Percentiles rank a stretch among this genome's conserved stretches.
Conservation (phyloP, 306 rosid genomes). For the Trichosanthes truncata region DNA sequence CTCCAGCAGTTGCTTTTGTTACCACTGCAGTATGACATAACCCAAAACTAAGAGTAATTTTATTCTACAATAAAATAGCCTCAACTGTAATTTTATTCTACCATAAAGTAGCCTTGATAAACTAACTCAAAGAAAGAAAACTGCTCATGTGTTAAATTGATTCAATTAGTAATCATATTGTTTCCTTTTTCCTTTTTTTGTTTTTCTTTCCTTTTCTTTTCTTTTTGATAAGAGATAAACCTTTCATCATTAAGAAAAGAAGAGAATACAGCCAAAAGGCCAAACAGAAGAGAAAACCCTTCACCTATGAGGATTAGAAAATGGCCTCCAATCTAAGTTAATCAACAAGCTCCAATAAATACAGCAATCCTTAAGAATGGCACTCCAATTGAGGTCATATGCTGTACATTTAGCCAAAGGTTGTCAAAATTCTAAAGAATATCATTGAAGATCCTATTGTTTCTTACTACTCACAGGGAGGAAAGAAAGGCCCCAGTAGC, state of each 20-base stretch:
- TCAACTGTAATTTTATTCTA: neutral
- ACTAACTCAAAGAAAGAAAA: neutral
- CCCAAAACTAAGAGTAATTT: neutral
- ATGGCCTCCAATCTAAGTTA: neutral
- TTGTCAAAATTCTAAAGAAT: neutral
- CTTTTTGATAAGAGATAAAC: neutral
- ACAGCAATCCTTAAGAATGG: neutral
- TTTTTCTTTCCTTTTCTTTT: neutral
- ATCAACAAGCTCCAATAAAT: neutral
- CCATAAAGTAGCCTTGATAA: neutral
- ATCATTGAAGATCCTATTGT: neutral
- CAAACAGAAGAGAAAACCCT: neutral
- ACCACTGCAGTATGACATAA: neutral
- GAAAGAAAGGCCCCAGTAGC: neutral
- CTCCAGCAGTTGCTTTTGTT: neutral
- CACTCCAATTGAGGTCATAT: neutral
- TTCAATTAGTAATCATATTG: neutral
- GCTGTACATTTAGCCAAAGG: neutral
- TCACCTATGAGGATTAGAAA: neutral
- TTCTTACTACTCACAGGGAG: neutral
- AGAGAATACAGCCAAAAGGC: neutral
- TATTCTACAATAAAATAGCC: neutral
- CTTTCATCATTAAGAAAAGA: neutral
- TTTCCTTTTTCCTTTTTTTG: too few relatives aligned
- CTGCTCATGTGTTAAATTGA: neutral